Conservation (phyloP, 2,329 filamentous ascomycete species). For the Aspergillus transmontanensis region DNA sequence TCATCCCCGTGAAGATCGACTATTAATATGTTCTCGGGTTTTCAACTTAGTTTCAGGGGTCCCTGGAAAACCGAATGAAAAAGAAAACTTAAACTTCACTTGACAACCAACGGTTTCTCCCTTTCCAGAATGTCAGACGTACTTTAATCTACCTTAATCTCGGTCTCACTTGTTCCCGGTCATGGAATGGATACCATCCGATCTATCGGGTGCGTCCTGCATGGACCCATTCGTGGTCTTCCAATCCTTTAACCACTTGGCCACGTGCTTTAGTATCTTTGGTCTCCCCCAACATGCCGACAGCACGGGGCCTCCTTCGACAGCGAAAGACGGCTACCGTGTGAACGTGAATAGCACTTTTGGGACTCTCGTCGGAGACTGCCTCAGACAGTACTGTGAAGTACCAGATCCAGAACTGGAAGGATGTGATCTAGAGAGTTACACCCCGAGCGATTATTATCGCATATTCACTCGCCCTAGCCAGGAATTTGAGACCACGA, state of each 20-base stretch:
- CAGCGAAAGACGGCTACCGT: neutral
- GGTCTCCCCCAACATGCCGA: neutral
- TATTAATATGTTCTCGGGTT: neutral
- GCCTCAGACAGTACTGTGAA: neutral
- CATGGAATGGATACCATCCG: neutral
- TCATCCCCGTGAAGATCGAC: neutral
- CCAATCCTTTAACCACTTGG: neutral
- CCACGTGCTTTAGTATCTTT: slow-evolving; percentile 2
- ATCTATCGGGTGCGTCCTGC: neutral
- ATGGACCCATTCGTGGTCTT: neutral
- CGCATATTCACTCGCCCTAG: neutral
- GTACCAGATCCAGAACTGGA: neutral
- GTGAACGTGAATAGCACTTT: slow-evolving; percentile 1
- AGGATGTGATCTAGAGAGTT: neutral
- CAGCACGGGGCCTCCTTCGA: neutral
- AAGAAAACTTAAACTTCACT: neutral
- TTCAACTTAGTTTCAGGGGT: neutral
- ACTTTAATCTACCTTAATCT: neutral
- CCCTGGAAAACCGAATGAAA: neutral
- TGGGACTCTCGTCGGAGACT: neutral
- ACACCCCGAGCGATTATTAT: neutral
- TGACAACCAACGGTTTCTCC: neutral
- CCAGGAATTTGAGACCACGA: neutral
- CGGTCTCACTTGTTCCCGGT: neutral
- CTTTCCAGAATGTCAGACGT: neutral